Base-by-base conservation (phyloP, 768 basidiomycete genomes). In the Lanmaoa pseudosensibilis region DNA sequence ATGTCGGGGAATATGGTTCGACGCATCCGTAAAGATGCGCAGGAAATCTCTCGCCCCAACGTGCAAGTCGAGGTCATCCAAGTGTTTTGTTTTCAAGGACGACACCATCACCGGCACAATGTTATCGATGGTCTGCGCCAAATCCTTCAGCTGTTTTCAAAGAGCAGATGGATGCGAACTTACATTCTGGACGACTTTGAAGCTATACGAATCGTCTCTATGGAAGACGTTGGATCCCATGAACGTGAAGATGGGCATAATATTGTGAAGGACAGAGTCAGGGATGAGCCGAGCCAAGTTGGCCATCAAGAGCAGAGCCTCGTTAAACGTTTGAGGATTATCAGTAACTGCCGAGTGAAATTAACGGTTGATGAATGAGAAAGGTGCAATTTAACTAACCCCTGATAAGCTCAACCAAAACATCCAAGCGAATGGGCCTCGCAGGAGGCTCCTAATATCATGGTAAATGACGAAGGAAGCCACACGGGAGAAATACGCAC, bases 141-240 rank as follows among this genome's bases (percentile, higher is more conserved):
- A 12, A 50, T 16, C 51, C 38, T 59, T 50, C 15, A 57, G 36
- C 4, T 34, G 30, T 32, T 32, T 33, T 44, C 8, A 21, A 27
- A 19, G 13, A 50, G 4, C 19, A 21, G 16, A 40, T 12, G 15
- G 32, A 49, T 1, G 57, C 1, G 0, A 27, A 47, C 75, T 43
- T 52, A 92, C 94, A 80, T 90, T 90, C 69, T 98, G 94, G 2
- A 98, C 92, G 10, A 98, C 94, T 37, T 86, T 85, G 78, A 97
- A 96, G 67, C 91, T 95, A 73, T 96, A 95, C 0, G 89, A 84
- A 68, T 99, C 97, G 62, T 99, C 97, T 46, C 94, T 83, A 67
- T 97, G 96, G 77, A 98, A 92, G 18, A 98, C 87, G 59, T 93
- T 95, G n/a, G 95, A 92, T 19, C 97, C 96, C 93, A 98, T 98